These are phyloP conservation scores for Pseudopyricularia cyperi DNA, from an alignment of 2,329 filamentous ascomycete genomes.

Conservation along the genomic window DNA sequence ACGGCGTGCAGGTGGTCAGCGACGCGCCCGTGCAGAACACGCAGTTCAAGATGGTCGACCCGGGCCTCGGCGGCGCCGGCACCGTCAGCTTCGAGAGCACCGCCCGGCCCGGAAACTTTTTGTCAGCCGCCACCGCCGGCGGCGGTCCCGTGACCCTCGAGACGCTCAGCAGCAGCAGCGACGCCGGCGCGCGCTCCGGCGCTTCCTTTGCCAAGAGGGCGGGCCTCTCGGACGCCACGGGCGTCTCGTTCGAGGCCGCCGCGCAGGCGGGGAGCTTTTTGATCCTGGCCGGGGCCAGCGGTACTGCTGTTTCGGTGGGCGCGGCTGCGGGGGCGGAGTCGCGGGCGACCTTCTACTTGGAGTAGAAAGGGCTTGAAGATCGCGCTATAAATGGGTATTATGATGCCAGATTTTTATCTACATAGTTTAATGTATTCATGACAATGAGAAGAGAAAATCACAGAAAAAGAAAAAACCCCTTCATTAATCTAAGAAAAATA, in stretches of 20 bases:
- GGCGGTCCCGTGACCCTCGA: neutral
- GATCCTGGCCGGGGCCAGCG: neutral
- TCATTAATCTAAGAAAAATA: too few relatives aligned
- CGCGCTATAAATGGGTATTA: too few relatives aligned
- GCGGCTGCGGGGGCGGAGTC: neutral
- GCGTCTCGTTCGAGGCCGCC: slow-evolving; percentile 9
- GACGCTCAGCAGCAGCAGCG: neutral
- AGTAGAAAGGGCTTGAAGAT: neutral
- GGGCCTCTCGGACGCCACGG: slow-evolving; percentile 16
- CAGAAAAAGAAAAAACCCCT: too few relatives aligned
- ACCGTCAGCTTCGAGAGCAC: slow-evolving; percentile 13
- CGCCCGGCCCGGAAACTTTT: slow-evolving; percentile 10
- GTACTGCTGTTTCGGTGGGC: neutral
- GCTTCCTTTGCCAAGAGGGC: slow-evolving; percentile 9
- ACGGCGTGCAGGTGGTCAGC: neutral
- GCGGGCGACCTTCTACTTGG: neutral
- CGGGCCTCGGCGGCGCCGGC: slow-evolving; percentile 9
- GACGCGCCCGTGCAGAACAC: slow-evolving; percentile 8
- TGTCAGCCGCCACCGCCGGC: slow-evolving; percentile 4
- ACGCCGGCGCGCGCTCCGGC: neutral
- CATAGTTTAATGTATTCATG: neutral
- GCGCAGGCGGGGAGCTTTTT: neutral
- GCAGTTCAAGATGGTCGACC: slow-evolving; percentile 12
- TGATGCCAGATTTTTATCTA: too few relatives aligned
- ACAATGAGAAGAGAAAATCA: neutral